These are phyloP conservation scores for Pyricularia grisea DNA, from an alignment of 2,329 filamentous ascomycete genomes.

Conservation along the genomic window DNA sequence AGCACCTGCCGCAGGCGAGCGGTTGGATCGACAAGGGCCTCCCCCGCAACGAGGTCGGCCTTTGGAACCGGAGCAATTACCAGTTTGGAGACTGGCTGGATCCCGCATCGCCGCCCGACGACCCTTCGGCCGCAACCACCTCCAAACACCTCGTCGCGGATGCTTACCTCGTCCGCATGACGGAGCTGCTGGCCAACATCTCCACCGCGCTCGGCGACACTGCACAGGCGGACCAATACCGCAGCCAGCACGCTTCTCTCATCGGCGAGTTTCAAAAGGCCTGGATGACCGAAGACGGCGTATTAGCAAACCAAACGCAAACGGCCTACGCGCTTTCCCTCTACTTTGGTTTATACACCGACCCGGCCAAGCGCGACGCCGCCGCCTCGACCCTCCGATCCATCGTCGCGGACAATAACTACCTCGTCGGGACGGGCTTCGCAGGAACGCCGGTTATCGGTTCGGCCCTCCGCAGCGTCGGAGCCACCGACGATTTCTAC, in stretches of 20 bases:
- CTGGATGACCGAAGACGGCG: constrained; percentile 11
- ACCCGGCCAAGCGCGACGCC: neutral
- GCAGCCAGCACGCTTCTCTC: constrained; percentile 11
- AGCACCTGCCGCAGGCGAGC: constrained; percentile 18
- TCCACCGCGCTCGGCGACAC: constrained; percentile 14
- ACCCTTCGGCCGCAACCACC: constrained; percentile 22
- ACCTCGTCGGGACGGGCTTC: constrained; percentile 16
- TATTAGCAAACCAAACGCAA: constrained; percentile 14
- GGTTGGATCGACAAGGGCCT: constrained; percentile 19
- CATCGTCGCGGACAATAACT: constrained; percentile 9
- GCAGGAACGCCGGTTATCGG: constrained; percentile 16
- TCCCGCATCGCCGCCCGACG: constrained; percentile 23
- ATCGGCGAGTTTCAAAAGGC: constrained; percentile 16
- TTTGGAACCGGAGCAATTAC: constrained; percentile 14
- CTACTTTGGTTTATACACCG: constrained; percentile 13
- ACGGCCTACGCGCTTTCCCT: constrained; percentile 18
- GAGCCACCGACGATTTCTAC: constrained; percentile 13
- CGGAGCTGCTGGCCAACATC: constrained; percentile 17
- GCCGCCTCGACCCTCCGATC: constrained; percentile 10
- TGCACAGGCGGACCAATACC: constrained; percentile 13
- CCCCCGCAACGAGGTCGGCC: constrained; percentile 13
- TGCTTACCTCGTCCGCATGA: constrained; percentile 26
- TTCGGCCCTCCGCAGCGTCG: constrained; percentile 9
- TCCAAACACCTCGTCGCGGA: constrained; percentile 25
- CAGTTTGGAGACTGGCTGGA: constrained; percentile 31